phyloP scores from a whole-genome alignment of 2,329 filamentous ascomycete species.

The Botrytis elliptica region DNA sequence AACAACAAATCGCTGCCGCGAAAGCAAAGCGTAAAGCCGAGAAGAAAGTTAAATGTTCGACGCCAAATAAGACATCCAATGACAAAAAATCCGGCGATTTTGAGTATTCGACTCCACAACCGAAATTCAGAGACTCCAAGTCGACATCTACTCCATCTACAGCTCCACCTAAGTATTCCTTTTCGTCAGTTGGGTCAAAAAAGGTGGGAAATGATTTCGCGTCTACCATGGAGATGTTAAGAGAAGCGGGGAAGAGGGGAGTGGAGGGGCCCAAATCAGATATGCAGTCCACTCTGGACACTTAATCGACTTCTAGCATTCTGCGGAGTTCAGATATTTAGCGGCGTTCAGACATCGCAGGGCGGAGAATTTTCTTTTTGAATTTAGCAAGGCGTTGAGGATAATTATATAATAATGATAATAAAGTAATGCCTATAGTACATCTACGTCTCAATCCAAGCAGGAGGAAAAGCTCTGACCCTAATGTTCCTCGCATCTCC shows the following conservation, averaged over 20 bases:
- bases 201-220: constrained; percentile 38
- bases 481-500: constrained; percentile 47
- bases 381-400: constrained; percentile 36
- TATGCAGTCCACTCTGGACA: constrained; percentile 8
- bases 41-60: constrained; percentile 40
- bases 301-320: not conserved
- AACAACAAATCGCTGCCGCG: constrained; percentile 45
- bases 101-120: not conserved
- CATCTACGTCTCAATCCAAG: constrained; percentile 54
- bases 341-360: not conserved
- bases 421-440: not conserved
- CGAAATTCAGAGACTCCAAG: not conserved
- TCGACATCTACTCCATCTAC: constrained; percentile 27
- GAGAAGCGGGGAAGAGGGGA: constrained; percentile 54
- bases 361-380: constrained; percentile 22
- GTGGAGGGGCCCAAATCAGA: constrained; percentile 52
- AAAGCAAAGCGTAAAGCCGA: constrained; percentile 40
- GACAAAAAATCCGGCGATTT: not conserved
- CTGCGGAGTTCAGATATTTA: not conserved
- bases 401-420: not conserved
- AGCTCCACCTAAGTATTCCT: constrained; percentile 39
- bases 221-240: constrained; percentile 54
- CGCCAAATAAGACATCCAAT: constrained; percentile 16
- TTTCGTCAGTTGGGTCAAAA: constrained; percentile 34
- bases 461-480: constrained; percentile 79